phyloP scores from a whole-genome alignment of 1,284 basidiomycete species.

The Pterulicium gracile region DNA sequence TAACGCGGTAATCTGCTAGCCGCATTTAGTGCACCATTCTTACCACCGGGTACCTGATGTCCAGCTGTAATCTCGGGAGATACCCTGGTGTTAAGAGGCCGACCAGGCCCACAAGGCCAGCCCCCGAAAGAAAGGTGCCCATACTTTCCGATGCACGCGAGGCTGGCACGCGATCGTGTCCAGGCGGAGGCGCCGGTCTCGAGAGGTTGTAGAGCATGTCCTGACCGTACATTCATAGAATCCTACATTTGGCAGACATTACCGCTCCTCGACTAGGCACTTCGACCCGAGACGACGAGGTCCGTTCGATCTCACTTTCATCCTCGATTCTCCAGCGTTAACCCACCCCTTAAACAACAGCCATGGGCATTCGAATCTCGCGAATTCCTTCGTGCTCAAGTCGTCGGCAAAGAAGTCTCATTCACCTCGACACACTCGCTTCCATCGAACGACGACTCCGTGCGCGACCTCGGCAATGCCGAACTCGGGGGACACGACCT shows the following conservation, averaged over 20 bases:
- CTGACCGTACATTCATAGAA: slow-evolving; percentile 30
- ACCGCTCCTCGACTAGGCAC: slow-evolving; percentile 75
- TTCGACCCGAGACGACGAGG: slow-evolving; percentile 79
- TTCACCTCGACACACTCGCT: slow-evolving; percentile 73
- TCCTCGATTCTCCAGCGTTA: slow-evolving; percentile 3
- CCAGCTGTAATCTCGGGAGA: slow-evolving; percentile 84
- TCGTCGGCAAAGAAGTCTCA: slow-evolving; percentile 83
- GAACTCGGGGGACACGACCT: slow-evolving; percentile 67
- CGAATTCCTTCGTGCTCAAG: slow-evolving; percentile 78
- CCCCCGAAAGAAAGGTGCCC: slow-evolving; percentile 78
- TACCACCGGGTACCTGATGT: slow-evolving; percentile 11
- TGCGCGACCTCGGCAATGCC: slow-evolving; percentile 68
- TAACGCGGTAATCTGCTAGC: slow-evolving; percentile 5
- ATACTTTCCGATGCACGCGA: background rate
- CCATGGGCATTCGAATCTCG: slow-evolving; percentile 89
- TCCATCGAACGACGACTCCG: slow-evolving; percentile 53
- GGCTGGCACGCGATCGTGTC: background rate
- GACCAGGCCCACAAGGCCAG: slow-evolving; percentile 71
- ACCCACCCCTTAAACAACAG: slow-evolving; percentile 25
- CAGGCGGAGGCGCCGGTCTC: background rate
- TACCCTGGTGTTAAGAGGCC: slow-evolving; percentile 72
- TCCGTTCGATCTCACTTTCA: slow-evolving; percentile 19
- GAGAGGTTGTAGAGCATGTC: slow-evolving; percentile 6
- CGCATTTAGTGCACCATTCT: slow-evolving; percentile 10
- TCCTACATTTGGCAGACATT: slow-evolving; percentile 81